Percentiles rank a stretch among this genome's conserved stretches.
Evolutionary conservation across 768 basidiomycete species (phyloP).

Genomic region (Kwoniella sp.): DNA sequence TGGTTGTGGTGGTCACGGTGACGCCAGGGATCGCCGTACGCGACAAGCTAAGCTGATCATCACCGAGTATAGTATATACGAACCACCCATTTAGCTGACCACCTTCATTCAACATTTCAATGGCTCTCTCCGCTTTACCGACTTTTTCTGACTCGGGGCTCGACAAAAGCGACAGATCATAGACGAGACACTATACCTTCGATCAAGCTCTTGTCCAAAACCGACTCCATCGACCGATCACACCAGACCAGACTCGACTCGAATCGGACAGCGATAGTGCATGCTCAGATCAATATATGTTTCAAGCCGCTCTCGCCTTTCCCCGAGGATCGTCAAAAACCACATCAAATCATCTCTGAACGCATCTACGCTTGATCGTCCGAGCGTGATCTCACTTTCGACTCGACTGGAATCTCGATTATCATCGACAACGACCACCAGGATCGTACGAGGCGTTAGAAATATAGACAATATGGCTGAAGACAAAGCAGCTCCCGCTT

Average conservation of each 20-base stretch:
- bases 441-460: not conserved
- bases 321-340: not conserved
- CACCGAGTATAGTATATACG: not conserved
- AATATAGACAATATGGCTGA: conserved; percentile 24
- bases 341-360: not conserved
- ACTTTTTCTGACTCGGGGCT: conserved; percentile 11
- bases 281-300: conserved; percentile 19
- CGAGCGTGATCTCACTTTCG: conserved; percentile 9
- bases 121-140: not conserved
- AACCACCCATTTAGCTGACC: not conserved
- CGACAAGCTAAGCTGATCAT: not conserved
- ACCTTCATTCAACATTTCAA: not conserved
- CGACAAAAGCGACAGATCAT: not conserved
- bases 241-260: conserved; percentile 22
- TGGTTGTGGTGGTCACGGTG: not conserved
- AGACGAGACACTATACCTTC: not conserved
- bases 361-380: not conserved
- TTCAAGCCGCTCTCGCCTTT: conserved; percentile 19
- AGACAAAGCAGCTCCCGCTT: conserved; percentile 18
- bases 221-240: not conserved
- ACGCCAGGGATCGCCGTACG: conserved; percentile 8
- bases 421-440: not conserved
- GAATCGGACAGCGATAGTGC: conserved; percentile 13
- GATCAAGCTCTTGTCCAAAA: not conserved
- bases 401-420: not conserved